These are phyloP conservation scores for Podaxis pistillaris DNA, from an alignment of 768 basidiomycete species.

Conservation along the genomic window DNA sequence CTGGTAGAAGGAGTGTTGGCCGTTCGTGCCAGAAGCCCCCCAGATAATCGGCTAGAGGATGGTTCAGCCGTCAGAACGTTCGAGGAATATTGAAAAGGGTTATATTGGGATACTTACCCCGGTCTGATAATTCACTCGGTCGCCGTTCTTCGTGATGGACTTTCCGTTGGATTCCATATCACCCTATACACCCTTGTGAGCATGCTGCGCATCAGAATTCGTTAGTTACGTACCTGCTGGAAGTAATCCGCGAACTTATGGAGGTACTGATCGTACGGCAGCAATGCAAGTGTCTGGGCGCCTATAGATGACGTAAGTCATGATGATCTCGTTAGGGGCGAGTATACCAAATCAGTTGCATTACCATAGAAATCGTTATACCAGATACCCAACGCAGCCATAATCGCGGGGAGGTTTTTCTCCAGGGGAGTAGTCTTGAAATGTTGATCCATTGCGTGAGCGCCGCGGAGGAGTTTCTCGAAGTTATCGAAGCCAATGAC, in stretches of 20 bases:
- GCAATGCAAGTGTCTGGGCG: constrained; percentile 89
- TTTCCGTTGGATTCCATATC: constrained; percentile 99
- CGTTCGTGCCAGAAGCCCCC: constrained; percentile 98
- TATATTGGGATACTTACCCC: constrained; percentile 56
- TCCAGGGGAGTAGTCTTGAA: constrained; percentile 88
- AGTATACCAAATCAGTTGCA: constrained; percentile 9
- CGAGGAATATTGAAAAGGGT: not conserved
- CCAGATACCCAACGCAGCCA: constrained; percentile 93
- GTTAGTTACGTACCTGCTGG: constrained; percentile 66
- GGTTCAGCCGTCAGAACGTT: constrained; percentile 3
- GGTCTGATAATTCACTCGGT: constrained; percentile 93
- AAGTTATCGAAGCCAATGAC: constrained; percentile 95
- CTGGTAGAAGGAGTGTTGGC: constrained; percentile 99
- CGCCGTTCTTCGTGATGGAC: constrained; percentile 89
- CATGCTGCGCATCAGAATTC: not conserved
- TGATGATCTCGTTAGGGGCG: not conserved
- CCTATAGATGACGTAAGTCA: constrained; percentile 37
- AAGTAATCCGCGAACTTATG: constrained; percentile 99
- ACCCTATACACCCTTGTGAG: constrained; percentile 43
- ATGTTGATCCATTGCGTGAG: constrained; percentile 97
- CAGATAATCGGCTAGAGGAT: constrained; percentile 86
- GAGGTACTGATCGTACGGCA: constrained; percentile 98
- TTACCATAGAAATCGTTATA: constrained; percentile 96
- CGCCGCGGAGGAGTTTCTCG: constrained; percentile 83
- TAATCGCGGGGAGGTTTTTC: constrained; percentile 86